A percentile compares a stretch with the other conserved stretches of the same genome.
Evolutionary conservation across 495 filamentous ascomycete species (phyloP).

Genomic region (Penicillium odoratum): DNA sequence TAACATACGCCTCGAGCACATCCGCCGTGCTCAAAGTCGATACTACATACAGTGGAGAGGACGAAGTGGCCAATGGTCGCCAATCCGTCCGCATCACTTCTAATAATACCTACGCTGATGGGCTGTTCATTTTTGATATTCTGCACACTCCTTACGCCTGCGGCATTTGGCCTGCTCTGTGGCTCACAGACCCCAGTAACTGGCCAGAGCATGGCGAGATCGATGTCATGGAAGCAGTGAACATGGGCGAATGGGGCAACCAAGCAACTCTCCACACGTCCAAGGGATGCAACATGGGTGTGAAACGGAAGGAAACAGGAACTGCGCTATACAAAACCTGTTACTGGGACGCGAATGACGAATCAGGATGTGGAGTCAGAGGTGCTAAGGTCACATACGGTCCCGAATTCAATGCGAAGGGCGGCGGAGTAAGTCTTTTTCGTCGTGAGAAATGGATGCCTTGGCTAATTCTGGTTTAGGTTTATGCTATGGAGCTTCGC

Average conservation of each 20-base stretch:
- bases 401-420: constrained; percentile 40
- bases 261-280: constrained; percentile 47
- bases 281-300: constrained; percentile 43
- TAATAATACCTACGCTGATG: constrained; percentile 47
- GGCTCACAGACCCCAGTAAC: constrained; percentile 59
- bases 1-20: constrained; percentile 47
- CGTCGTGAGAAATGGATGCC: neutral
- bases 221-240: constrained; percentile 48
- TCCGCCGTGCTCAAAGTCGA: constrained; percentile 55
- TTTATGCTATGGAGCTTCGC: constrained; percentile 40
- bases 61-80: constrained; percentile 43
- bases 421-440: constrained; percentile 41
- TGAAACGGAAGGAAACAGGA: constrained; percentile 46
- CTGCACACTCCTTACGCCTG: constrained; percentile 38
- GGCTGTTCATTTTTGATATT: constrained; percentile 57
- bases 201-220: constrained; percentile 59
- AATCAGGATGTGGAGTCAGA: constrained; percentile 47
- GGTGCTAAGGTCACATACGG: constrained; percentile 38
- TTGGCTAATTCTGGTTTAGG: neutral
- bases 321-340: constrained; percentile 30
- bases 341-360: constrained; percentile 35
- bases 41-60: constrained; percentile 26
- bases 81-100: constrained; percentile 55
- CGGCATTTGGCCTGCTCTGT: constrained; percentile 55
- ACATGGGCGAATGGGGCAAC: constrained; percentile 44